phyloP scores from a whole-genome alignment of 495 filamentous ascomycete genomes.

The Hyaloscypha variabilis region DNA sequence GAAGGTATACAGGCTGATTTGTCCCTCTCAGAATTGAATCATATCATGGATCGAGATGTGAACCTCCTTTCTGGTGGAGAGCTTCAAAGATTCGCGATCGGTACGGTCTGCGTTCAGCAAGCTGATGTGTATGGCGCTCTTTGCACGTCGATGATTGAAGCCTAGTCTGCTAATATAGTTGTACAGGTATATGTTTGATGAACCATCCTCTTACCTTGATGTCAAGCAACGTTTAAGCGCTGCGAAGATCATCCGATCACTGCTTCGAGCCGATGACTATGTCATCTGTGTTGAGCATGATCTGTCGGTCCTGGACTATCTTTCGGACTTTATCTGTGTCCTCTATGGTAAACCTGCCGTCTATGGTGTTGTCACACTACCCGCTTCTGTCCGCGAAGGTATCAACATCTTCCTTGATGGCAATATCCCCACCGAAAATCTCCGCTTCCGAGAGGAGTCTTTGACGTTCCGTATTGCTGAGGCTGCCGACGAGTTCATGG shows the following conservation, averaged over 20 bases:
- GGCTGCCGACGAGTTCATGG: conserved; percentile 85
- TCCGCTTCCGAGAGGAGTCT: conserved; percentile 96
- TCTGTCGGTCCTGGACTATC: conserved; percentile 95
- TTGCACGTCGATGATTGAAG: neutral
- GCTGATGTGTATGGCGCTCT: conserved; percentile 77
- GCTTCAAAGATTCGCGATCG: conserved; percentile 96
- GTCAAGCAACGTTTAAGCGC: conserved; percentile 96
- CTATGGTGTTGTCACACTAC: conserved; percentile 98
- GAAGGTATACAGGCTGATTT: no score
- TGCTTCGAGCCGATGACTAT: conserved; percentile 87
- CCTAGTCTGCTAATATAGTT: conserved; percentile 19
- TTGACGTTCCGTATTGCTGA: conserved; percentile 96
- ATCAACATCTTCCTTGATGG: conserved; percentile 99
- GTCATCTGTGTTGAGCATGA: conserved; percentile 99
- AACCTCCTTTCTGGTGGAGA: conserved; percentile 92
- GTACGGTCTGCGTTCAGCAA: conserved; percentile 90
- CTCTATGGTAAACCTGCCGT: conserved; percentile 94
- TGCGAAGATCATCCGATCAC: conserved; percentile 85
- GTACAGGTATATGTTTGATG: conserved; percentile 94
- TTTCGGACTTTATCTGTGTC: conserved; percentile 97
- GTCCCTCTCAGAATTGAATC: conserved; percentile 66
- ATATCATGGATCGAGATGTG: conserved; percentile 88
- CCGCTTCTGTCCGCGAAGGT: conserved; percentile 94
- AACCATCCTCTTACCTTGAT: conserved; percentile 97
- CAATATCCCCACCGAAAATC: conserved; percentile 95